Base-by-base conservation (phyloP, 1,284 basidiomycete species). In the Leucoagaricus sp. region DNA sequence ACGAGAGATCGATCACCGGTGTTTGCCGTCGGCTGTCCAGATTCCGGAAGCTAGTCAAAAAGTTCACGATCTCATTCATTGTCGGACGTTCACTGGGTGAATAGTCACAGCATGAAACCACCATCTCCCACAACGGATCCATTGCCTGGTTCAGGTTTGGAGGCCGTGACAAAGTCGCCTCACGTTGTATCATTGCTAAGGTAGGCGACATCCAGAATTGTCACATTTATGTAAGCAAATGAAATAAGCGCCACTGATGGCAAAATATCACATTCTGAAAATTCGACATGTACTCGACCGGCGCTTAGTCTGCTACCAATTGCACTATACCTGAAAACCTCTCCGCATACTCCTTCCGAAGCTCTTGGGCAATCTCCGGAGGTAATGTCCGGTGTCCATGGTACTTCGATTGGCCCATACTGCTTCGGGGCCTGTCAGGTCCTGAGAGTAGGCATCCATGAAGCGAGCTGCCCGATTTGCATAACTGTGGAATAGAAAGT, bases 381-480 rank as follows among this genome's bases (percentile, higher is more conserved):
- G 40, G 40, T n/a, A 42, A n/a, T 8, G n/a, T 42, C 6, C n/a
- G 8, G 21, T 42, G 40, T 6, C 40, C 40, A 42, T 42, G 40
- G n/a, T 42, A 42, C n/a, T 42, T 42, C n/a, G 6, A 21, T 42
- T 42, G 6, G 40, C 40, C 63, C 58, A 62, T 2, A 49, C 59
- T 40, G 60, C 61, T 40, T 63, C 60, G 13, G 58, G 36, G 36
- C 65, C 60, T 33, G 53, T 40, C 10, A 66, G 55, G 10, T 64
- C 61, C 33, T 59, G 53, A 4, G 49, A 38, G 51, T 65, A 65
- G 0, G 61, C 58, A 23, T 33, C 53, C 34, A 67, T 66, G 53
- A 65, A 67, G 4, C 49, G n/a, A 19, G 63, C 61, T 5, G 60
- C 50, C 5, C 51, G 46, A 36, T 66, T 65, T 9, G 58, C 61